These are phyloP conservation scores for Fusarium miscanthi DNA, from an alignment of 2,329 filamentous ascomycete species.

Conservation along the genomic window DNA sequence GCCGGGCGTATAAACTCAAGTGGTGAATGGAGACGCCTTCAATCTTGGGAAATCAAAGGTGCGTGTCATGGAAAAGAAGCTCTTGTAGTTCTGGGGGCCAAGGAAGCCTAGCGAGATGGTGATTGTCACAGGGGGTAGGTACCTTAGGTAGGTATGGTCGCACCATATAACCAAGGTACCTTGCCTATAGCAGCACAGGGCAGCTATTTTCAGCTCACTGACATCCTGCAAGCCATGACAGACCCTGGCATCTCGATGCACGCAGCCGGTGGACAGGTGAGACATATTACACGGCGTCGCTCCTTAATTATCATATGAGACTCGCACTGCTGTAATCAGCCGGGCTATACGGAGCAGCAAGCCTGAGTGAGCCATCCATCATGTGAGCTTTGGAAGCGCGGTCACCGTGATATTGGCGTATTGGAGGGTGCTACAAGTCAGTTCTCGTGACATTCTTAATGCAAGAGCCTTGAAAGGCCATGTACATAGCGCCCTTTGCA, in stretches of 20 bases:
- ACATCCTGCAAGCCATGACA: constrained; percentile 31
- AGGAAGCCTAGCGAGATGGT: constrained; percentile 4
- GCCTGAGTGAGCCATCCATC: not conserved
- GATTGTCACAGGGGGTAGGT: not conserved
- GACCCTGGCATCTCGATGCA: constrained; percentile 18
- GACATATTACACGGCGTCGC: not conserved
- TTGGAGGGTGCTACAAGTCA: constrained; percentile 1
- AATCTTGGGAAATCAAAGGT: not conserved
- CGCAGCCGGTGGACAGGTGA: not conserved
- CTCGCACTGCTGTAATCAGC: constrained; percentile 24
- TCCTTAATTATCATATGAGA: constrained; percentile 32
- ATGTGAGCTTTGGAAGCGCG: not conserved
- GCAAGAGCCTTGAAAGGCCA: constrained; percentile 22
- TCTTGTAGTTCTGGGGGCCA: not conserved
- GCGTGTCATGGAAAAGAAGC: constrained; percentile 1
- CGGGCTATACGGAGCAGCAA: constrained; percentile 3
- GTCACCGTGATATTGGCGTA: constrained; percentile 9
- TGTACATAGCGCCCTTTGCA: not conserved
- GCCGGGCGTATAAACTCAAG: not conserved
- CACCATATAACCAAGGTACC: not conserved
- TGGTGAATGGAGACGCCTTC: not conserved
- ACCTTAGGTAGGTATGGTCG: not conserved
- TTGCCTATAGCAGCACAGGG: not conserved
- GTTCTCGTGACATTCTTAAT: constrained; percentile 29
- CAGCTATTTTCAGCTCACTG: constrained; percentile 28